These are phyloP conservation scores for Stemphylium lycopersici DNA, from an alignment of 2,329 filamentous ascomycete genomes.

Conservation along the genomic window DNA sequence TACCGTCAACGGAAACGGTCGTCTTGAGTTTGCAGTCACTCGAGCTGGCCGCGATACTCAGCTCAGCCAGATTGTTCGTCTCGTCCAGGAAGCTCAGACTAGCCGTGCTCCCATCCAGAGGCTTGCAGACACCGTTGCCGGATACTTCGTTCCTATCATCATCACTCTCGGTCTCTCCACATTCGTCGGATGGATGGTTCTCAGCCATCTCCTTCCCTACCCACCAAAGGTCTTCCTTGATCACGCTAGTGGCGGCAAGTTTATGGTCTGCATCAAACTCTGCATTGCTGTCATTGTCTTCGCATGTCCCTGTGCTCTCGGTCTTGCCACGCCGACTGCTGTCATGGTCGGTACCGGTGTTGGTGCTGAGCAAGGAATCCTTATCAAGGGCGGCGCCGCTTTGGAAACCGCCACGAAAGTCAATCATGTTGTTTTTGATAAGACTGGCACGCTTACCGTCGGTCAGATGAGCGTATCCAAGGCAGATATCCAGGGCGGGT, in stretches of 20 bases:
- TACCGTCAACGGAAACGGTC: conserved; percentile 92
- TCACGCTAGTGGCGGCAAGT: conserved; percentile 80
- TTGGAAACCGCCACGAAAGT: conserved; percentile 90
- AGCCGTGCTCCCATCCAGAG: conserved; percentile 92
- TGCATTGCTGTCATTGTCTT: conserved; percentile 99
- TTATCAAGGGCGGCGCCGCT: conserved; percentile 96
- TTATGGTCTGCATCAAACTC: conserved; percentile 96
- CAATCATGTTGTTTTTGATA: conserved; percentile 89
- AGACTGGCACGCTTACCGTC: conserved; percentile 92
- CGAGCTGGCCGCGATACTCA: conserved; percentile 94
- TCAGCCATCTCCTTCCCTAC: conserved; percentile 81
- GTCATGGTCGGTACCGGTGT: conserved; percentile 99
- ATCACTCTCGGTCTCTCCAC: conserved; percentile 82
- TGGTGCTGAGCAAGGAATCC: conserved; percentile 91
- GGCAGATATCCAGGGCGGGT: conserved; percentile 68
- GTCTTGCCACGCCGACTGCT: conserved; percentile 91
- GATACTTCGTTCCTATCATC: conserved; percentile 92
- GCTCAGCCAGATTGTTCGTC: conserved; percentile 94
- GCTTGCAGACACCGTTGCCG: conserved; percentile 86
- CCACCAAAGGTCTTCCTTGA: conserved; percentile 89
- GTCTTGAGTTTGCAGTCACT: conserved; percentile 90
- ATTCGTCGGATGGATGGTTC: conserved; percentile 91
- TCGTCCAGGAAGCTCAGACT: conserved; percentile 98
- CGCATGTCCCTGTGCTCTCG: conserved; percentile 95
- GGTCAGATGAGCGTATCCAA: conserved; percentile 94